These are phyloP conservation scores for Arctostaphylos glauca DNA, from an alignment of 148 eudicot species.

Conservation along the genomic window DNA sequence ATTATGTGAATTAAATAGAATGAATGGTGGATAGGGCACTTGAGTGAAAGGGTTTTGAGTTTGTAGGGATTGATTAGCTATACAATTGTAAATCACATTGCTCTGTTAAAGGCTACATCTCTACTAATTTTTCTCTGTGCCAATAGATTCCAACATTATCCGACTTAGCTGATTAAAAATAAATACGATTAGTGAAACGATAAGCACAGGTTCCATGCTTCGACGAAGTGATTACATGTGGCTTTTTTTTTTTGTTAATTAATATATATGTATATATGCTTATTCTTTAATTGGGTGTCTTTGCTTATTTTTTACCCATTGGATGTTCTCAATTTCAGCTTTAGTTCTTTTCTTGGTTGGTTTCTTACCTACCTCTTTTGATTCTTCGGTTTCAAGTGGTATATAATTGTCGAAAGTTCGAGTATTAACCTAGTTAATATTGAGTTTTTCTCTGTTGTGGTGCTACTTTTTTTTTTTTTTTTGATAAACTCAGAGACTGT, in stretches of 20 bases:
- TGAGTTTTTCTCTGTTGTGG: too few species aligned
- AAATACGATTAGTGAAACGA: background rate
- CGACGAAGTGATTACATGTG: background rate
- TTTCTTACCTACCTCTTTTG: too few species aligned
- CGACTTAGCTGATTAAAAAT: background rate
- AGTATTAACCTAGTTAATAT: too few species aligned
- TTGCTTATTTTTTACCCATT: too few species aligned
- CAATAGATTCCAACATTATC: constrained; percentile 31
- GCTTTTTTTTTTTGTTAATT: background rate
- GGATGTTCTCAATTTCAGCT: too few species aligned
- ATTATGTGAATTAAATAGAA: background rate
- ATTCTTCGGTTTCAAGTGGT: too few species aligned
- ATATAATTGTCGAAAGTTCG: too few species aligned
- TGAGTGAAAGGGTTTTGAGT: background rate
- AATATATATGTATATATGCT: background rate
- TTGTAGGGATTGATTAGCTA: background rate
- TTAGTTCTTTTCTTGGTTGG: too few species aligned
- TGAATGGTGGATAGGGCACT: background rate
- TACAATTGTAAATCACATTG: background rate
- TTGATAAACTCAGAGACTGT: too few species aligned
- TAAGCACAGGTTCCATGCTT: constrained; percentile 10
- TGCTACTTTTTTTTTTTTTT: too few species aligned
- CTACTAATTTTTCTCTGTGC: constrained; percentile 7
- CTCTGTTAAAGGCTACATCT: constrained; percentile 2
- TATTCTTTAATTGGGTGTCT: background rate